Conservation (phyloP, 2,329 filamentous ascomycete species). For the Ceratocystis destructans region DNA sequence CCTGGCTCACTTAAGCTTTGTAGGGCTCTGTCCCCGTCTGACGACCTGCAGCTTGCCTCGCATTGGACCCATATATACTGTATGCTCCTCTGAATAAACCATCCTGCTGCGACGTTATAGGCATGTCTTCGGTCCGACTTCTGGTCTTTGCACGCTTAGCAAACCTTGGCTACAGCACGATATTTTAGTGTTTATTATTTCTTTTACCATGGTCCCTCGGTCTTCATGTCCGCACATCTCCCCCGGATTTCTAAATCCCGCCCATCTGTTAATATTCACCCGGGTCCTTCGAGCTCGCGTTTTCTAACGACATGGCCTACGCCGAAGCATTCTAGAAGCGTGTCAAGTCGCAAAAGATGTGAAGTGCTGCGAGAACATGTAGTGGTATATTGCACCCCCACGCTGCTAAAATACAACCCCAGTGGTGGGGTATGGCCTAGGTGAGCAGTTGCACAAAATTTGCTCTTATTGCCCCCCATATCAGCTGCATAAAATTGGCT, state of each 20-base stretch:
- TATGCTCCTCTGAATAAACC: neutral
- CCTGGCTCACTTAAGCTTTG: neutral
- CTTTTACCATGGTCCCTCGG: neutral
- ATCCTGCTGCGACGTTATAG: neutral
- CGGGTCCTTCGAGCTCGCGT: neutral
- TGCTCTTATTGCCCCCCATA: neutral
- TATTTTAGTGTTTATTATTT: neutral
- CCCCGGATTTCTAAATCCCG: neutral
- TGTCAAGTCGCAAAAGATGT: neutral
- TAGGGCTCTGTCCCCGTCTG: neutral
- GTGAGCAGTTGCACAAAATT: neutral
- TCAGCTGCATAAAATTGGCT: neutral
- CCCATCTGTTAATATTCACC: neutral
- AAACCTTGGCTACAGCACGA: neutral
- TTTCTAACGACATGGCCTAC: no score
- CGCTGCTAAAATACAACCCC: neutral
- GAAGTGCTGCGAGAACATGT: no score
- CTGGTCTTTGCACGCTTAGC: constrained; percentile 1
- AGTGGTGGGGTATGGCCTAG: neutral
- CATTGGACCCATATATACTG: neutral
- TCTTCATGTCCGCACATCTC: neutral
- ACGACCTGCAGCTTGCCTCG: neutral
- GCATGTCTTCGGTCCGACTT: constrained; percentile 5
- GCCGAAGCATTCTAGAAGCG: neutral
- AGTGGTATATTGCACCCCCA: neutral